phyloP scores from a whole-genome alignment of 83 land plant species.

The Thuja plicata region DNA sequence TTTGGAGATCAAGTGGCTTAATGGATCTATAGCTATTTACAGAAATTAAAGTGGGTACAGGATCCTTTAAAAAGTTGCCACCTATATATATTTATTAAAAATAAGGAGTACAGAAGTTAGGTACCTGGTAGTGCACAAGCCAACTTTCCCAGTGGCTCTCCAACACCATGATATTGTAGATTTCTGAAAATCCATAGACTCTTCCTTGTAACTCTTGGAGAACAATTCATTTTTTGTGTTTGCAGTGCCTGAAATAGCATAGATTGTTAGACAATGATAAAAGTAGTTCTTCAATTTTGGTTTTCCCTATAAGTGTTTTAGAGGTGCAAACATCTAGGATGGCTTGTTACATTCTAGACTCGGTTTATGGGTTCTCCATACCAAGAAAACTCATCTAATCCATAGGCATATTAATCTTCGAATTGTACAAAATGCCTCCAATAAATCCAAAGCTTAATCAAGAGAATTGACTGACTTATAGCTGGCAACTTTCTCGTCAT shows the following conservation, averaged over 20 bases:
- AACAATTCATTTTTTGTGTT: too few species aligned
- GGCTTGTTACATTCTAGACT: background rate
- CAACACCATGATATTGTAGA: slow-evolving; percentile 3
- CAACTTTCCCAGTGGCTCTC: slow-evolving; percentile 88
- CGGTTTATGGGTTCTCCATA: background rate
- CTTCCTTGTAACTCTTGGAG: too few species aligned
- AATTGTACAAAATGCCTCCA: too few species aligned
- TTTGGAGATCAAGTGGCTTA: background rate
- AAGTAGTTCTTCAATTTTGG: background rate
- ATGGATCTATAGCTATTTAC: background rate
- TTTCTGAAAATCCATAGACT: background rate
- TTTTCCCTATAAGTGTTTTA: background rate
- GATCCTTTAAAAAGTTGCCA: background rate
- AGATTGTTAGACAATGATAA: slow-evolving; percentile 1
- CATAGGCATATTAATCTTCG: background rate
- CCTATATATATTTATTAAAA: too few species aligned
- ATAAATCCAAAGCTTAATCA: background rate
- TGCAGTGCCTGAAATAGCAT: slow-evolving; percentile 5
- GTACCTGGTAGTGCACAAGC: slow-evolving; percentile 86
- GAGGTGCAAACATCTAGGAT: background rate
- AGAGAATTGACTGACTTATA: background rate
- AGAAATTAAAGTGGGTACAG: background rate
- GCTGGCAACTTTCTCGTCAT: background rate
- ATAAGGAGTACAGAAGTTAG: background rate
- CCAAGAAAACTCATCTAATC: background rate